phyloP scores from a whole-genome alignment of 1,139 yeast genomes.

The Sugiyamaella sp. region DNA sequence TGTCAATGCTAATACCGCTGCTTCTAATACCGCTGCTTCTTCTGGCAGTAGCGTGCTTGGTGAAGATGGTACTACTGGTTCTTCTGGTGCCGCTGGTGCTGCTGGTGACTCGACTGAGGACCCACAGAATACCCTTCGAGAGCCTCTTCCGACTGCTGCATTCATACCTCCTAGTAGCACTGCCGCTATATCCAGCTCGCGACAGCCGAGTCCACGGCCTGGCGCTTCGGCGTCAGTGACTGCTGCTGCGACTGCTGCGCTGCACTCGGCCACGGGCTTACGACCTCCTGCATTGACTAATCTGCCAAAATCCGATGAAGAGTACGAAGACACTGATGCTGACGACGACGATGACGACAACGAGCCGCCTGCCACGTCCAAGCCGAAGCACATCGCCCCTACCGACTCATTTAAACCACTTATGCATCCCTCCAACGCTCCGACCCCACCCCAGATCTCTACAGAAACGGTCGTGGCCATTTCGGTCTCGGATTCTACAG shows the following conservation, averaged over 20 bases:
- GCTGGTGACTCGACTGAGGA: neutral
- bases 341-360: conserved; percentile 29
- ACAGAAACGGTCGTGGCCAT: conserved; percentile 35
- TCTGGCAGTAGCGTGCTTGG: too few relatives aligned
- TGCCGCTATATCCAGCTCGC: neutral
- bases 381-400: conserved; percentile 2
- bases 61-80: too few relatives aligned
- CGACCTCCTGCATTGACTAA: conserved; percentile 1
- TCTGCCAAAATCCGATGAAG: conserved; percentile 34
- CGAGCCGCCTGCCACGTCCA: conserved; percentile 19
- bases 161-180: neutral
- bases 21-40: too few relatives aligned
- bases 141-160: neutral
- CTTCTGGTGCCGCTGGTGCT: too few relatives aligned
- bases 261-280: conserved; percentile 19
- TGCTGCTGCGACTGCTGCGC: conserved; percentile 11
- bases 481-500: conserved; percentile 3
- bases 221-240: conserved; percentile 9
- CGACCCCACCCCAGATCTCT: conserved; percentile 36
- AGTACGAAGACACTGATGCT: conserved; percentile 42
- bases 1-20: too few relatives aligned
- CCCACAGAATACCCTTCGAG: neutral
- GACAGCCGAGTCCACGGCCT: conserved; percentile 22
- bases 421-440: conserved; percentile 26
- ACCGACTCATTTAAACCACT: conserved; percentile 22